Evolutionary conservation across 495 filamentous ascomycete species (phyloP), one percentile per base, ranked within the genome.

Genomic region (Trichoderma orchidacearum): DNA sequence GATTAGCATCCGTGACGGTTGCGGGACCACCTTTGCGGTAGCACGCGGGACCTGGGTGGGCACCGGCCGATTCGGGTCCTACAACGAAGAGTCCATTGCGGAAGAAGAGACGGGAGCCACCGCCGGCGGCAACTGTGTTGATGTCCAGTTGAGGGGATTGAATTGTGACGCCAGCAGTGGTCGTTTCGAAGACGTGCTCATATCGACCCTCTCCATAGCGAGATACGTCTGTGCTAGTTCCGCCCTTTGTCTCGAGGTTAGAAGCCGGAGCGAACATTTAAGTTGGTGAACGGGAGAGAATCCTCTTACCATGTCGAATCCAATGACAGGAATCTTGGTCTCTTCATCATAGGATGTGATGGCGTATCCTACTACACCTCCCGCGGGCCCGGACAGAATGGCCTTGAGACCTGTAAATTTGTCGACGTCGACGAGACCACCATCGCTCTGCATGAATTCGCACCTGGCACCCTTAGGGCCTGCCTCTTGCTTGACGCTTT

Each of bases 181-280:
- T 96, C 1, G 93, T 96, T 65, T 95, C 93, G 59, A 98, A 97
- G 0, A 96, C 93, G 67, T 98, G 93, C 57, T 97, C 93, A 64
- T 95, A 90, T 51, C 92, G 79, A 11, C 93, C 92, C 41, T 79
- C 75, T 35, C 92, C 93, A 62, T 93, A 97, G 27, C 93, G 75
- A 23, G 89, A 95, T 5, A 96, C 92, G 66, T 98, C 93, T 0
- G 93, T 98, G 32, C 86, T 91, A 5, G 93, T 98, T 28, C 93
- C 93, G 51, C 74, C 74, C 51, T 53, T 3, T 29, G 2, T 36
- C 17, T 4, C 21, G 13, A 55, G 7, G 25, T 84, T 27, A 17
- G 1, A 41, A 48, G 7, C 12, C 5, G 41, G 27, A 15, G 41
- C n/a, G n/a, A n/a, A n/a, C n/a, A n/a, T n/a, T n/a, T n/a, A n/a